Conservation (phyloP, 1,284 basidiomycete species). For the Moesziomyces parantarcticus region DNA sequence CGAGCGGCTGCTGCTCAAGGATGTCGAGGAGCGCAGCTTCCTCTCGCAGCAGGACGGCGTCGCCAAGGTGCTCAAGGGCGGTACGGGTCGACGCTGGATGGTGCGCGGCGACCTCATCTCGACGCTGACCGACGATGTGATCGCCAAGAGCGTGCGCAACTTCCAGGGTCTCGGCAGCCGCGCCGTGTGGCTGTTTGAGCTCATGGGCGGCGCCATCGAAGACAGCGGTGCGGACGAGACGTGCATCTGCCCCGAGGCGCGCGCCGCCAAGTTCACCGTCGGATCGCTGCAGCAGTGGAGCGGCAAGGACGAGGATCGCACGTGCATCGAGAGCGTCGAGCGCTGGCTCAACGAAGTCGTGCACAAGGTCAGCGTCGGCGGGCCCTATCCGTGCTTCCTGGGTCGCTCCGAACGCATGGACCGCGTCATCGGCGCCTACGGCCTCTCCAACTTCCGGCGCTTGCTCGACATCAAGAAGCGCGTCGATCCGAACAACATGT, state of each 20-base stretch:
- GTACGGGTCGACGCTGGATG: conserved; percentile 70
- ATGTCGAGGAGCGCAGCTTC: conserved; percentile 88
- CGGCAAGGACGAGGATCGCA: conserved; percentile 79
- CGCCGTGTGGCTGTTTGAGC: conserved; percentile 69
- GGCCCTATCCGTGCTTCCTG: conserved; percentile 58
- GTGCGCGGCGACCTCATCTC: conserved; percentile 71
- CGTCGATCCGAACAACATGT: conserved; percentile 53
- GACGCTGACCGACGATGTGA: conserved; percentile 83
- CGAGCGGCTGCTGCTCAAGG: conserved; percentile 79
- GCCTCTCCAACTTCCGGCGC: conserved; percentile 46
- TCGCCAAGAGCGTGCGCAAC: conserved; percentile 81
- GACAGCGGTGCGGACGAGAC: conserved; percentile 73
- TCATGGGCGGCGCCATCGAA: conserved; percentile 81
- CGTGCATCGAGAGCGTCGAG: conserved; percentile 82
- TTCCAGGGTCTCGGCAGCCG: conserved; percentile 78
- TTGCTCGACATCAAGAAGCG: conserved; percentile 49
- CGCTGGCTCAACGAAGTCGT: conserved; percentile 69
- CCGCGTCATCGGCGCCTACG: conserved; percentile 51
- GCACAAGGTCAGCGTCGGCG: conserved; percentile 46
- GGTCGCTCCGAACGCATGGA: conserved; percentile 49
- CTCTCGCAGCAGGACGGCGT: conserved; percentile 88
- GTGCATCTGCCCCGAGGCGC: conserved; percentile 80
- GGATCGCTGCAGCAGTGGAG: conserved; percentile 93
- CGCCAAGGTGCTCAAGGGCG: conserved; percentile 84
- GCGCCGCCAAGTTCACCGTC: conserved; percentile 83